These are phyloP conservation scores for Eucalyptus caleyi DNA, from an alignment of 345 rosid genomes.

Conservation along the genomic window DNA sequence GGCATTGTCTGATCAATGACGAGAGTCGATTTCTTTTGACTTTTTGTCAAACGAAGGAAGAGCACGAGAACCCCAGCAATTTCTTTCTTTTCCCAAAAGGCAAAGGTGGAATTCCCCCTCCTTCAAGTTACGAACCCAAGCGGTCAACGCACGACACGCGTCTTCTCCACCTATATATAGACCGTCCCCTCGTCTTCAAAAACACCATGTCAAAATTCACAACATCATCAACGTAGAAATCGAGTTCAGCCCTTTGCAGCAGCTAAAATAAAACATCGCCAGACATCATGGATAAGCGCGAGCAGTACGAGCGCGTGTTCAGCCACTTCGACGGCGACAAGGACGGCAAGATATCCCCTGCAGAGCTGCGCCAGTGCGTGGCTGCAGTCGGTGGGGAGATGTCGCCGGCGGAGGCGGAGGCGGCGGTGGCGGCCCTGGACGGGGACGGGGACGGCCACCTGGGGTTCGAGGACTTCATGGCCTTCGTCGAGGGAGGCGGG, in stretches of 20 bases:
- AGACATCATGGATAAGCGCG: not conserved
- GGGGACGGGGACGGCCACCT: slow-evolving; percentile 28
- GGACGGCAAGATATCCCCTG: slow-evolving; percentile 35
- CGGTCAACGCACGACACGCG: slow-evolving; percentile 10
- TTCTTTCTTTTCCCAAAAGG: not conserved
- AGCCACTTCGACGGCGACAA: slow-evolving; percentile 23
- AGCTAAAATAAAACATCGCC: too few species aligned
- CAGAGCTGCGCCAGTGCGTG: slow-evolving; percentile 29
- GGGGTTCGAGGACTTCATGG: slow-evolving; percentile 40
- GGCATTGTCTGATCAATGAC: not conserved
- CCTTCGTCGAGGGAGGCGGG: slow-evolving; percentile 27
- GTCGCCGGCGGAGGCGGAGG: slow-evolving; percentile 8
- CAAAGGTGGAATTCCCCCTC: not conserved
- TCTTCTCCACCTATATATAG: not conserved
- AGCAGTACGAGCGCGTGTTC: slow-evolving; percentile 29
- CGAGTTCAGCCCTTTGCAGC: not conserved
- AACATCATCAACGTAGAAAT: not conserved
- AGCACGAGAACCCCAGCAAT: fast-evolving
- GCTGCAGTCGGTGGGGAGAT: slow-evolving; percentile 20
- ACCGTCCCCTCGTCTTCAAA: not conserved
- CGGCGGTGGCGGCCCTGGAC: slow-evolving; percentile 5
- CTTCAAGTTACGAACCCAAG: not conserved
- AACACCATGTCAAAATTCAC: not conserved
- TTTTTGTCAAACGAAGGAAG: not conserved
- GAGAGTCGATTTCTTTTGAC: not conserved